Evolutionary conservation across 1,284 basidiomycete genomes (phyloP).

Genomic region (Mrakiaceae sp.): DNA sequence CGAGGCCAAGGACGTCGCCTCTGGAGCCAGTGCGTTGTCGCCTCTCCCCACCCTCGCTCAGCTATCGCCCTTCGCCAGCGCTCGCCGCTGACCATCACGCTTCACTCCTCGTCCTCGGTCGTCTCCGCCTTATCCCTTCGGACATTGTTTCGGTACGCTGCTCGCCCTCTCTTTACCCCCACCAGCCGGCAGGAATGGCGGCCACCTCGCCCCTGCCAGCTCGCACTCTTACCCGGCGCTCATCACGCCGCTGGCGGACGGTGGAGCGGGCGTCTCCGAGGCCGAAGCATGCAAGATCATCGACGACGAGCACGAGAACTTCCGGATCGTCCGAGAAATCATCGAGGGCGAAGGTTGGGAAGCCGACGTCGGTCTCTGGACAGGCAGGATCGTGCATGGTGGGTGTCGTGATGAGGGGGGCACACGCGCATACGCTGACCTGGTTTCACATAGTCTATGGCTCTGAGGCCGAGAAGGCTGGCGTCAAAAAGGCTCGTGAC

Average conservation of each 20-base stretch:
- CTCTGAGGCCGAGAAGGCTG: conserved; percentile 12
- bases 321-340: conserved; percentile 20
- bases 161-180: too few species aligned
- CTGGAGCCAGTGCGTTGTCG: conserved; percentile 25
- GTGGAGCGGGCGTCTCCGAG: conserved; percentile 27
- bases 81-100: too few species aligned
- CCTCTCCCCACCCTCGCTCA: background rate
- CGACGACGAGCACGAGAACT: conserved; percentile 24
- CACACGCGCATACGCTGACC: background rate
- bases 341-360: conserved; percentile 18
- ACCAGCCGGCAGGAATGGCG: background rate
- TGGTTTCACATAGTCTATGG: conserved; percentile 16
- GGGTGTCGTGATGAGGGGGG: background rate
- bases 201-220: conserved; percentile 26
- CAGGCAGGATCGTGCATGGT: conserved; percentile 22
- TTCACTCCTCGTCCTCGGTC: too few species aligned
- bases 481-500: conserved; percentile 12
- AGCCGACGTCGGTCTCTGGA: conserved; percentile 23
- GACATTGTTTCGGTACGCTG: too few species aligned
- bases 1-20: conserved; percentile 29
- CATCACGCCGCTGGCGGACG: conserved; percentile 22
- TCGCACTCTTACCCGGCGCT: conserved; percentile 20
- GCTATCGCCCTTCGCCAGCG: background rate
- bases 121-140: too few species aligned
- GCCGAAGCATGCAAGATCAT: conserved; percentile 27